These are phyloP conservation scores for Entonaema liquescens DNA, from an alignment of 495 filamentous ascomycete species.

Conservation along the genomic window DNA sequence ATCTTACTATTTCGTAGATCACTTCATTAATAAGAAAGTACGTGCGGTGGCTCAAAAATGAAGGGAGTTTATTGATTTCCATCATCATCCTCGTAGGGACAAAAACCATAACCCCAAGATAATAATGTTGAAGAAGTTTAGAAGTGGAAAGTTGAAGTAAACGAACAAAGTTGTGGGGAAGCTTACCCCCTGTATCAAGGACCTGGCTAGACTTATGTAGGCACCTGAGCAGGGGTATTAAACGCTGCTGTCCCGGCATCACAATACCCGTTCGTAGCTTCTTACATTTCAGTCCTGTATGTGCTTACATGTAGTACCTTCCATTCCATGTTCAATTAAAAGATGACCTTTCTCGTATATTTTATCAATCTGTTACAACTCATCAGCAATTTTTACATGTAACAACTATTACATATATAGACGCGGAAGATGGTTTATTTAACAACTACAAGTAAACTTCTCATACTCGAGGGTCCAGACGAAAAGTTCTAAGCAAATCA, in stretches of 20 bases:
- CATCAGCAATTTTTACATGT: not conserved
- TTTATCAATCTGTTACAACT: not conserved
- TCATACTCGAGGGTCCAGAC: not conserved
- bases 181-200: constrained; percentile 14
- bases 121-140: constrained; percentile 8
- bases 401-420: not conserved
- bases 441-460: not conserved
- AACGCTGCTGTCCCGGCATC: constrained; percentile 16
- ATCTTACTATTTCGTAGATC: not conserved
- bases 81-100: not conserved
- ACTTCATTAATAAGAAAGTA: not conserved
- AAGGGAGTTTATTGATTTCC: not conserved
- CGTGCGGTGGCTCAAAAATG: not conserved
- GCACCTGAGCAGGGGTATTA: not conserved
- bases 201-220: not conserved
- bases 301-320: not conserved
- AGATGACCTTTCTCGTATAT: constrained; percentile 10
- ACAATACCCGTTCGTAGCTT: constrained; percentile 20
- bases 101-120: constrained; percentile 1
- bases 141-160: constrained; percentile 8
- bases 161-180: constrained; percentile 15
- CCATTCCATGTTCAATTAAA: not conserved
- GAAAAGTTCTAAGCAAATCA: not conserved
- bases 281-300: constrained; percentile 1
- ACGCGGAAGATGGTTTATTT: not conserved